Evolutionary conservation across 345 rosid genomes (phyloP).

Genomic region (Microthlaspi erraticum): DNA sequence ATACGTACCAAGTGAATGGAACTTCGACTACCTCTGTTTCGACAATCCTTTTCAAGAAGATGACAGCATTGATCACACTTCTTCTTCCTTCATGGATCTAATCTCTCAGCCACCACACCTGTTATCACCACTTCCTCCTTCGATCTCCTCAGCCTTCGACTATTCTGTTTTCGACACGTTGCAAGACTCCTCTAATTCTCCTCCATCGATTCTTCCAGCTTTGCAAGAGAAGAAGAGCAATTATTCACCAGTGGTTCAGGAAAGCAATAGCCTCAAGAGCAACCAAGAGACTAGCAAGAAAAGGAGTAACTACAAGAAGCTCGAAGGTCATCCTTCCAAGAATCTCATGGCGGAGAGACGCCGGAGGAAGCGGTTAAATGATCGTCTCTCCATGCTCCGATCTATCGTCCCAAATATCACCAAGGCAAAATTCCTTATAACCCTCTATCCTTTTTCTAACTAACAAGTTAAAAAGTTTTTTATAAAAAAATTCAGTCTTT

Average conservation of each 20-base stretch:
- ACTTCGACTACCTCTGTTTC: constrained; percentile 51
- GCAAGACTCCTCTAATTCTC: constrained; percentile 46
- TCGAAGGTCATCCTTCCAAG: constrained; percentile 91
- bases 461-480: not conserved
- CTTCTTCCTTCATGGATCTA: constrained; percentile 44
- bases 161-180: constrained; percentile 50
- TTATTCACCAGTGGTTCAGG: constrained; percentile 51
- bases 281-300: constrained; percentile 44
- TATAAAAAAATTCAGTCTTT: not conserved
- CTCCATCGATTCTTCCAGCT: constrained; percentile 30
- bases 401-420: constrained; percentile 94
- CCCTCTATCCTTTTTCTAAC: not conserved
- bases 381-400: constrained; percentile 85
- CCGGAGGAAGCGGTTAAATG: constrained; percentile 80
- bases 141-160: constrained; percentile 44
- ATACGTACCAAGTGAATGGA: constrained; percentile 53
- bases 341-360: constrained; percentile 90
- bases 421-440: constrained; percentile 56
- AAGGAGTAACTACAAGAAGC: constrained; percentile 49
- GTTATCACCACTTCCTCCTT: constrained; percentile 35
- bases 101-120: constrained; percentile 52
- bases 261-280: constrained; percentile 43
- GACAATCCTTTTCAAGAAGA: constrained; percentile 37
- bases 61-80: constrained; percentile 14
- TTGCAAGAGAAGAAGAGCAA: constrained; percentile 13